These are phyloP conservation scores for Zychaea mexicana DNA, from an alignment of 371 early-diverging fungal species.

Conservation along the genomic window DNA sequence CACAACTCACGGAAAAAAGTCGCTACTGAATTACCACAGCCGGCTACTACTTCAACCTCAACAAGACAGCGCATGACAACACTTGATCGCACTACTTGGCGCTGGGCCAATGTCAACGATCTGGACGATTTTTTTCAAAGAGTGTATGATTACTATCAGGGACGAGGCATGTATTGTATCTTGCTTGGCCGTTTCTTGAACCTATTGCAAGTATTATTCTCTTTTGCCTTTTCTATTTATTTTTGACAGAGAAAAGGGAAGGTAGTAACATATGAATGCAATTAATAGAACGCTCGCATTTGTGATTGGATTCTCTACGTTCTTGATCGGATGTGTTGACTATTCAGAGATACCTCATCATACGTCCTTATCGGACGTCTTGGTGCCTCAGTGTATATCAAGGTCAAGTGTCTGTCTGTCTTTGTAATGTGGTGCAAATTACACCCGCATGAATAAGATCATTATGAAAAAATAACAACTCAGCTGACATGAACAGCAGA, in stretches of 20 bases:
- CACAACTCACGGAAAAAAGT: not conserved
- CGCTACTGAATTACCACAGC: constrained; percentile 2
- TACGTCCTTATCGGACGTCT: constrained; percentile 70
- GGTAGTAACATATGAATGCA: not conserved
- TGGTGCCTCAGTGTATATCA: constrained; percentile 75
- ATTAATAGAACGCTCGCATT: constrained; percentile 76
- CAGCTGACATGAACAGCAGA: constrained; percentile 17
- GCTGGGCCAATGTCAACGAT: constrained; percentile 83
- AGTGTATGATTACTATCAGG: constrained; percentile 82
- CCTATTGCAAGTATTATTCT: constrained; percentile 60
- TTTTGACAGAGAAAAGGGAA: not conserved
- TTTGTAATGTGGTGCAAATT: constrained; percentile 12
- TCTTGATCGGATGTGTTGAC: constrained; percentile 88
- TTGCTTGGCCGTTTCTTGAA: constrained; percentile 71
- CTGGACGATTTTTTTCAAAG: constrained; percentile 81
- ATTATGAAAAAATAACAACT: not conserved
- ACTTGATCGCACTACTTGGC: constrained; percentile 74
- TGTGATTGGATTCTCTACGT: constrained; percentile 85
- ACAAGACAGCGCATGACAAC: constrained; percentile 45
- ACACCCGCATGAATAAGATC: not conserved
- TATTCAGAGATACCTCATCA: constrained; percentile 73
- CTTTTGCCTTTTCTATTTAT: not conserved
- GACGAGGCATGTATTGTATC: constrained; percentile 82
- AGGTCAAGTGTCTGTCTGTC: too few species aligned
- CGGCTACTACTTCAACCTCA: constrained; percentile 13